Evolutionary conservation across 2,329 filamentous ascomycete species (phyloP), one percentile per base, ranked within the genome.

Genomic region (Fusarium poae): DNA sequence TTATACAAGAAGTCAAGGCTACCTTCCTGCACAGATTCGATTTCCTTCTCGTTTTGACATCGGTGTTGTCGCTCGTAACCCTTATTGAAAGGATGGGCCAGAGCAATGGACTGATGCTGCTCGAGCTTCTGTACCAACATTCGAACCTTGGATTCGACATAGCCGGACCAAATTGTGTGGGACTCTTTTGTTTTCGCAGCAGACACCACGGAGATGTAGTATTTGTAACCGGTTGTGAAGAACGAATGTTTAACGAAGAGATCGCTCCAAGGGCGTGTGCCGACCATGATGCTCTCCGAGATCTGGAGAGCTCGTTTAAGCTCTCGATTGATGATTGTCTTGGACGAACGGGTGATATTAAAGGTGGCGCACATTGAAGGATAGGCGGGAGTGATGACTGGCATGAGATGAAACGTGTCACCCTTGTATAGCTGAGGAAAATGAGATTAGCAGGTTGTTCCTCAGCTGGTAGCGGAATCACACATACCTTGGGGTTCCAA

Each of bases 331-430:
- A 99, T 94, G 50, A 97, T 89, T 9, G 87, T 83, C 82, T 94
- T 93, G 3, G 94, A 97, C 1, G 95, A 98, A 69, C 88, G 84
- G 5, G 92, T 94, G 64, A 99, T 91, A 75, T 97, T 98, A 82
- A 97, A 96, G 0, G 96, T 98, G 3, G 96, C 91, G 78, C 96
- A 98, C 94, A 97, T 98, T 50, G 94, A 97, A 4, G 96, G 96
- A 77, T 97, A 98, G 1, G 96, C 94, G 2, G 96, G 96, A 2
- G 96, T 99, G 75, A 99, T 98, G 79, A 99, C 93, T 29, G 96
- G 96, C 96, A 99, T 99, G 53, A 97, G 83, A 79, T 98, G 95
- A 71, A 89, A 92, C 43, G 88, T 88, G 78, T 98, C 96, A 56
- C 88, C 87, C 64, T 89, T 89, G 78, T 97, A 97, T 94, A 83